Percentiles rank a stretch among this genome's conserved stretches.
These are phyloP conservation scores for Lachancea waltii DNA, from an alignment of 805 yeast species.

Conservation along the genomic window DNA sequence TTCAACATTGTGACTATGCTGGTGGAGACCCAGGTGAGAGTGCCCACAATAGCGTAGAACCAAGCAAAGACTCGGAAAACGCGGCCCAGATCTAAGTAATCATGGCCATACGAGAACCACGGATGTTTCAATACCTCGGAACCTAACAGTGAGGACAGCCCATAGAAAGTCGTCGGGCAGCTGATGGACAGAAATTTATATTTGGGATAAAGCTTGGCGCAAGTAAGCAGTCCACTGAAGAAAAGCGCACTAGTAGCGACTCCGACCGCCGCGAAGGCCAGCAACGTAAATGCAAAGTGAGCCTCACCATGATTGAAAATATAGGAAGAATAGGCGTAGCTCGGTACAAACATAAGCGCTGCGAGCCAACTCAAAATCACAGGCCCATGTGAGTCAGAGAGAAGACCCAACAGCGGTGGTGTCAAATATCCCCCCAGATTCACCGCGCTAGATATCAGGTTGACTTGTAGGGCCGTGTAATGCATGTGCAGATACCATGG, in stretches of 20 bases:
- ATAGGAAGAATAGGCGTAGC: constrained; percentile 49
- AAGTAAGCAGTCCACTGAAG: constrained; percentile 65
- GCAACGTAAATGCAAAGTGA: constrained; percentile 35
- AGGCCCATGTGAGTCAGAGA: constrained; percentile 84
- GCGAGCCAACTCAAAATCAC: constrained; percentile 60
- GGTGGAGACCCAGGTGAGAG: constrained; percentile 57
- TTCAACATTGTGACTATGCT: constrained; percentile 52
- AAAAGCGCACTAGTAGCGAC: constrained; percentile 67
- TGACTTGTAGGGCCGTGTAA: constrained; percentile 60
- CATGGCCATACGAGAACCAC: constrained; percentile 33
- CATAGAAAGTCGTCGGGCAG: constrained; percentile 83
- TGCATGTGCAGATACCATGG: constrained; percentile 53
- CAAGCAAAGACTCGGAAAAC: constrained; percentile 49
- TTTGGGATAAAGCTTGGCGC: constrained; percentile 79
- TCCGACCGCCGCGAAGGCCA: constrained; percentile 56
- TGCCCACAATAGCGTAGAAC: constrained; percentile 50
- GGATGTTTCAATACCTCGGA: constrained; percentile 50
- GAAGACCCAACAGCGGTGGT: constrained; percentile 72
- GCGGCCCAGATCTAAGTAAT: constrained; percentile 39
- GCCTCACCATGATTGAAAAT: constrained; percentile 28
- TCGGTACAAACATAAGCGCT: constrained; percentile 56
- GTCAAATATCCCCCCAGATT: constrained; percentile 80
- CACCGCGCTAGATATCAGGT: constrained; percentile 65
- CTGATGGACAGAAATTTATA: constrained; percentile 77
- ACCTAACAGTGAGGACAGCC: constrained; percentile 70